Evolutionary conservation across 2,329 filamentous ascomycete species (phyloP), one percentile per base, ranked within the genome.

Genomic region (Kalmusia sp.): DNA sequence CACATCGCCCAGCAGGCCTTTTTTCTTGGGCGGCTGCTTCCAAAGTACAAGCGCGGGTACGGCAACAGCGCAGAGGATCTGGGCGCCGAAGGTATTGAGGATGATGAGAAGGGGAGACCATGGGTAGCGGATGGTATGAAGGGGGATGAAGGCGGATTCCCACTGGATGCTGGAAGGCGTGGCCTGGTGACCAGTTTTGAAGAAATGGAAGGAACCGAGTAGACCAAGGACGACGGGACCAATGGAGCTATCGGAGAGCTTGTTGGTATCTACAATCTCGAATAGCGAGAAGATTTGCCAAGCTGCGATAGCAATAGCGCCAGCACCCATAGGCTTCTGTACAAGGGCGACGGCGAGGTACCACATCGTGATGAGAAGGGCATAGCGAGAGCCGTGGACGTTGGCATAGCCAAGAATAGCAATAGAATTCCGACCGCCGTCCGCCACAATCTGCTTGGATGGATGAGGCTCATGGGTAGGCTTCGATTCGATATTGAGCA

Each of bases 131-230:
- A 99, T 85, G 5, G 85, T 86, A 53, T 88, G 86, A 6, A 98
- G 82, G 0, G 93, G 90, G 61, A 99, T 91, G 76, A 99, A 99
- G 3, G 92, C 93, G 17, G 86, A 85, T 77, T 99, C 95, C 95
- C 95, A 99, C 70, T 99, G 95, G 68, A 99, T 93, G 61, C 87
- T 91, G 62, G 88, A 84, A 21, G 96, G 83, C 0, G 87, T 89
- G 11, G 93, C 93, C 76, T 98, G 93, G 75, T 99, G 95, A 56
- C 95, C 95, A 0, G 95, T 99, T 71, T 96, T 97, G 85, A 99
- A 99, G 80, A 88, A 99, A 79, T 97, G 88, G 76, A 93, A 96
- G 67, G 90, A 92, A 54, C 93, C 95, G 1, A 99, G 85, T n/a
- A 98, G 78, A 9, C 87, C 93, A 22, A 98, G 84, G 58, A 96